Evolutionary conservation across 306 rosid species (phyloP).

Genomic region (Citrullus colocynthis): DNA sequence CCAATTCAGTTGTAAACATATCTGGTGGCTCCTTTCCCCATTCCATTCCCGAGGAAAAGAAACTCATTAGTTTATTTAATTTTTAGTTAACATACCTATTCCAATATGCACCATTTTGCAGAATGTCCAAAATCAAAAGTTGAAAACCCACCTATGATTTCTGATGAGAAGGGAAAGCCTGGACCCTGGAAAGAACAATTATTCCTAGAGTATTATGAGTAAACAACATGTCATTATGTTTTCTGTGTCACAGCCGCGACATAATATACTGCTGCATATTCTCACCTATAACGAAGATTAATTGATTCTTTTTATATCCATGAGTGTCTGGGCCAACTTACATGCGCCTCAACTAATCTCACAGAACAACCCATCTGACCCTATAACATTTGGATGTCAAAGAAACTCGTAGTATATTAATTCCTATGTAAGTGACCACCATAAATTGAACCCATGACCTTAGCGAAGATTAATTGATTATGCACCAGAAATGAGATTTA

Average conservation of each 20-base stretch:
- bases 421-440: too few species aligned
- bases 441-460: too few species aligned
- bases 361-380: too few species aligned
- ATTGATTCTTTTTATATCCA: background rate
- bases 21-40: too few species aligned
- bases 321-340: too few species aligned
- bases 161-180: background rate
- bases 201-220: background rate
- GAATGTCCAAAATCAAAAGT: background rate
- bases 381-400: too few species aligned
- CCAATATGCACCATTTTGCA: background rate
- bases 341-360: too few species aligned
- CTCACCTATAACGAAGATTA: background rate
- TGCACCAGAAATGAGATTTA: slow-evolving; percentile 2
- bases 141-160: background rate
- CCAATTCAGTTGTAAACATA: background rate
- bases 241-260: background rate
- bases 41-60: too few species aligned
- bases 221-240: background rate
- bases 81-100: too few species aligned
- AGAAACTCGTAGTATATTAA: too few species aligned
- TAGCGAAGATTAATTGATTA: background rate
- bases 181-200: background rate
- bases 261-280: background rate
- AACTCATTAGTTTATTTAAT: too few species aligned